Conservation (phyloP, 352 stramenopile genomes). For the Globisporangium apiculatum region DNA sequence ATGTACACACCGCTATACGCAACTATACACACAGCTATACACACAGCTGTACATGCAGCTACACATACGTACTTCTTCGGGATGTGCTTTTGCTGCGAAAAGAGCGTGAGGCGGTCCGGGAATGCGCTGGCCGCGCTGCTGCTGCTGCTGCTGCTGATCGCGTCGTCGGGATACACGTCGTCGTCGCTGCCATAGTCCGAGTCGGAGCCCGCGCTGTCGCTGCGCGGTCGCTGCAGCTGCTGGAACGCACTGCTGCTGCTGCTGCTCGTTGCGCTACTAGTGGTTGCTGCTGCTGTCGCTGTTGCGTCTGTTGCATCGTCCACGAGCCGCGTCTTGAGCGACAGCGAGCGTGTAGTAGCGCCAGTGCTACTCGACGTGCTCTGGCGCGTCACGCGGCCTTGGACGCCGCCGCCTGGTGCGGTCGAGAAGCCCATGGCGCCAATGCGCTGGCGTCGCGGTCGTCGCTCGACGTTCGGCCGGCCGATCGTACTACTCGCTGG, state of each 20-base stretch:
- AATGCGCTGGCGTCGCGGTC: slow-evolving; percentile 48
- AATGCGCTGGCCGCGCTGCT: slow-evolving; percentile 32
- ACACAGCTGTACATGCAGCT: not conserved
- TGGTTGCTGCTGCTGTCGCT: slow-evolving; percentile 1
- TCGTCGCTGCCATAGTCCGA: slow-evolving; percentile 47
- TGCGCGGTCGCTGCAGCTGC: slow-evolving; percentile 28
- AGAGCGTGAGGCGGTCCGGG: slow-evolving; percentile 11
- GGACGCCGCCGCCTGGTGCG: slow-evolving; percentile 1
- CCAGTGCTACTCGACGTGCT: slow-evolving; percentile 9
- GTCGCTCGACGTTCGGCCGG: slow-evolving; percentile 16
- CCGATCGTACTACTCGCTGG: not conserved
- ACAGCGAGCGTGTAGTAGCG: slow-evolving; percentile 12
- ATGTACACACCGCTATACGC: not conserved
- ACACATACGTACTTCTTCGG: slow-evolving; percentile 27
- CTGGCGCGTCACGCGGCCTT: slow-evolving; percentile 11
- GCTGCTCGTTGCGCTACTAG: slow-evolving; percentile 8
- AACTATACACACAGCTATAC: not conserved
- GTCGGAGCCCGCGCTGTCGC: slow-evolving; percentile 32
- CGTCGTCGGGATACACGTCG: slow-evolving; percentile 59
- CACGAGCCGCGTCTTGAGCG: slow-evolving; percentile 28
- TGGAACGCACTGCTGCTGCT: not conserved
- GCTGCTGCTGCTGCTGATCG: slow-evolving; percentile 2
- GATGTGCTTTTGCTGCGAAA: slow-evolving; percentile 7
- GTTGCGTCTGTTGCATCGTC: slow-evolving; percentile 2
- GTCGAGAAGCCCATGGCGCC: slow-evolving; percentile 34